Percentiles rank a stretch among this genome's conserved stretches.
Evolutionary conservation across 192 early-diverging fungal genomes (phyloP).

Genomic region (Linnemannia exigua): DNA sequence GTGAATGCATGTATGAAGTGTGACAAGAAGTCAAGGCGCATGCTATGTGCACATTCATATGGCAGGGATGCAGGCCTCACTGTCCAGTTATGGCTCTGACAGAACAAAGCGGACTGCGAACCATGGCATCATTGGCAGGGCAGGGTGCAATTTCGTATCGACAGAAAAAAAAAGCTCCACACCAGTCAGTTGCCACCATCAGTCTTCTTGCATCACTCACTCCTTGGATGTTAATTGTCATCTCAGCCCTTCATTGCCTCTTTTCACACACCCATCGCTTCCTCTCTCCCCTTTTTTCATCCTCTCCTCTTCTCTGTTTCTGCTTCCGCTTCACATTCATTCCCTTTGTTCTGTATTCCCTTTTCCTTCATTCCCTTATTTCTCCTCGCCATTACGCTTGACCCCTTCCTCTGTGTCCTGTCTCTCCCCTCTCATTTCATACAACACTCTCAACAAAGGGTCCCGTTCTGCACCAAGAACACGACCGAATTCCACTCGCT

Average conservation of each 20-base stretch:
- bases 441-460: not conserved
- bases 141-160: not conserved
- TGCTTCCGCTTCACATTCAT: not conserved
- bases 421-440: not conserved
- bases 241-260: not conserved
- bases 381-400: not conserved
- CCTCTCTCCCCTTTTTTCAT: not conserved
- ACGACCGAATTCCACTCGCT: not conserved
- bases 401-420: not conserved
- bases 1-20: not conserved
- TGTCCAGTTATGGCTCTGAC: not conserved
- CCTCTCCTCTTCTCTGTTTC: not conserved
- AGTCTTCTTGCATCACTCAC: not conserved
- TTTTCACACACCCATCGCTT: not conserved
- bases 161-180: not conserved
- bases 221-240: not conserved
- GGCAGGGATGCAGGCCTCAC: not conserved
- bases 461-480: constrained; percentile 37
- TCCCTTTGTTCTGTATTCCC: not conserved
- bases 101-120: not conserved
- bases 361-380: not conserved
- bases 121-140: not conserved
- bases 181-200: not conserved
- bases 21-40: not conserved
- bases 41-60: too few species aligned